phyloP scores from a whole-genome alignment of 2,329 filamentous ascomycete species.

The Aspergillus sp. region DNA sequence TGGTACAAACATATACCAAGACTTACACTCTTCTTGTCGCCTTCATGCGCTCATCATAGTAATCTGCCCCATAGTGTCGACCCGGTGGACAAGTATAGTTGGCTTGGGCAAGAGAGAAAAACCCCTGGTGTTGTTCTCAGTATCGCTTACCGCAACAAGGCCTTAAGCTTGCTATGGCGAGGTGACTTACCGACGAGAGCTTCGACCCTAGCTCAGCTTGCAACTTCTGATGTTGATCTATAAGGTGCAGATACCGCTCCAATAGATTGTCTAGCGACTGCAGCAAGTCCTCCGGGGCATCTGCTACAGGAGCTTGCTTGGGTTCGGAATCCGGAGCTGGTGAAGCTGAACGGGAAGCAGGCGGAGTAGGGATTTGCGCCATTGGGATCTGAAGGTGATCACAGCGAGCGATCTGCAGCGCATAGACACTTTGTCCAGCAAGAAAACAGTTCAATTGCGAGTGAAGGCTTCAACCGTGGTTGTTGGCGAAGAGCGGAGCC shows the following conservation, averaged over 20 bases:
- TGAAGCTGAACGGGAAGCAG: slow-evolving; percentile 35
- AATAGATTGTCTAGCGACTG: slow-evolving; percentile 44
- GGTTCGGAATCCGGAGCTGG: slow-evolving; percentile 25
- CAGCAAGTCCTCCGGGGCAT: slow-evolving; percentile 30
- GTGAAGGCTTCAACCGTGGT: not conserved
- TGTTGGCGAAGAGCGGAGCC: not conserved
- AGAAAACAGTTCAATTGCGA: not conserved
- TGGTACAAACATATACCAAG: not conserved
- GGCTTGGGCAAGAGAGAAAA: slow-evolving; percentile 51
- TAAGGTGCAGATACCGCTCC: slow-evolving; percentile 46
- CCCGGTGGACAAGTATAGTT: slow-evolving; percentile 50
- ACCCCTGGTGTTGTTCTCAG: slow-evolving; percentile 40
- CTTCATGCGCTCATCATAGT: slow-evolving; percentile 55
- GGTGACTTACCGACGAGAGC: slow-evolving; percentile 42
- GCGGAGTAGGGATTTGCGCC: slow-evolving; percentile 39
- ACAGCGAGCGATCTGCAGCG: not conserved
- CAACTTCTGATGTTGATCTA: slow-evolving; percentile 47
- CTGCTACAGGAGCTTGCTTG: slow-evolving; percentile 21
- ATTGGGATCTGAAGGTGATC: slow-evolving; percentile 19
- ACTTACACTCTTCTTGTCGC: slow-evolving; percentile 45
- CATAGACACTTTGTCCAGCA: not conserved
- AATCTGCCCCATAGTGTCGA: slow-evolving; percentile 51
- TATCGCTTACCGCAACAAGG: not conserved
- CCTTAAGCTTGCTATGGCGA: not conserved
- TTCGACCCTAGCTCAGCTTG: slow-evolving; percentile 40